Base-by-base conservation (phyloP, 306 rosid species). In the Abrus pulchellus region DNA sequence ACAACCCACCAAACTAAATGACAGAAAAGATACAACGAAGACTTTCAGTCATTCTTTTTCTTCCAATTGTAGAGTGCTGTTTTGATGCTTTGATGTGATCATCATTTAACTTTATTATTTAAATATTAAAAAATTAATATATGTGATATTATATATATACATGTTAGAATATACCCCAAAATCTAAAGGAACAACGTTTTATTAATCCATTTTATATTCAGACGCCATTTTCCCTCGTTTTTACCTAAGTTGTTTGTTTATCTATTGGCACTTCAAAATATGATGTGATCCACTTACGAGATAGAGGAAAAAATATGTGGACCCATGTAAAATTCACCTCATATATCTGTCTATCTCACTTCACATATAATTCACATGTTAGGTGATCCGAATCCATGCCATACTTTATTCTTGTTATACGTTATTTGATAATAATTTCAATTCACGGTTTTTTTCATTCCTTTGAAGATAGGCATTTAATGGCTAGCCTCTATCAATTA, bases 1-100 rank as follows among this genome's bases (percentile, higher is more conserved):
- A 71, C 75, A 76, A 56, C 33, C 9, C 66, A 81, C 77, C 85
- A 64, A 81, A 64, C 68, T 44, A 8, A 2, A 34, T 63, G 57
- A 64, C 7, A 13, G 14, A 68, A 50, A 71, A 68, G 20, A 71
- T 38, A 45, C 29, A 36, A 27, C 62, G 36, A 80, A 72, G 57
- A 60, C 33, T 61, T 48, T 47, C 13, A 54, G 57, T 45, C 47
- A 57, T 30, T 27, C 48, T 41, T 54, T 76, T 13, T 41, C 32
- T 76, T 74, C 49, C 71, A 74, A 45, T 56, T 55, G 3, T 49
- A 57, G 34, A 47, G 38, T 10, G 50, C 68, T n/a, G 52, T 28
- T 69, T 41, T 14, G 38, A 50, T 56, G 11, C 49, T 67, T 43
- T 57, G 20, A 67, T 29, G 8, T 36, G 2, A 2, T 36, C 40